Base-by-base conservation (phyloP, 495 filamentous ascomycete genomes). In the Neurospora sp. region DNA sequence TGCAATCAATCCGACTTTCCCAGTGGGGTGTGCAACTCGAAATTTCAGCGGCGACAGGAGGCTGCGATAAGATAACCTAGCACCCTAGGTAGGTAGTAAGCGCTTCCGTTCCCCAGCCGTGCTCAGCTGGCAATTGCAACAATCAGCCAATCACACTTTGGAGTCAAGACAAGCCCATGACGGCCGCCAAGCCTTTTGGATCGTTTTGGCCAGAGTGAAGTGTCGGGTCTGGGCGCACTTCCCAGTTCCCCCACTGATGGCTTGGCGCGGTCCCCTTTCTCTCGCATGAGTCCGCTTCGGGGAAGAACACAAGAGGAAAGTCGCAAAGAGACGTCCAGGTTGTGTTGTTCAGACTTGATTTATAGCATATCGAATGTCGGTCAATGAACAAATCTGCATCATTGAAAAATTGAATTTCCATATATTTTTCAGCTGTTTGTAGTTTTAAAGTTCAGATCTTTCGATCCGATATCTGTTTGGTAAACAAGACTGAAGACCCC, bases 131-230 rank as follows among this genome's bases (percentile, higher is more conserved):
- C 42, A 61, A 16, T 71, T 71, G 22, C 4, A 20, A 7, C 2
- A 0, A n/a, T 71, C 12, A 20, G 1, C 46, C 22, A 72, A 70
- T 39, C 22, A 40, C 14, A 59, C 18, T n/a, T 35, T 40, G 38
- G 39, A 20, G 18, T 68, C 38, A 31, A 6, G 10, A 53, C 46
- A 31, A 31, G 65, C 70, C 71, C 68, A 79, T 77, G 79, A 79
- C 76, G 76, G 74, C 61, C 74, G 76, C 78, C 76, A 79, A 79
- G 79, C 76, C n/a, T 61, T 46, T 46, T 46, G 72, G 72, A 38
- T 39, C 73, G 61, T 71, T 39, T 53, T 22, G 46, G n/a, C 6
- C 46, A n/a, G 46, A 59, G 48, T 59, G 20, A 53, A 53, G 48
- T 59, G 48, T 59, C 69, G 35, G 53, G 53, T 40, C 69, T 65